Evolutionary conservation across 2,329 filamentous ascomycete genomes (phyloP).

Genomic region (Monilinia fructigena): DNA sequence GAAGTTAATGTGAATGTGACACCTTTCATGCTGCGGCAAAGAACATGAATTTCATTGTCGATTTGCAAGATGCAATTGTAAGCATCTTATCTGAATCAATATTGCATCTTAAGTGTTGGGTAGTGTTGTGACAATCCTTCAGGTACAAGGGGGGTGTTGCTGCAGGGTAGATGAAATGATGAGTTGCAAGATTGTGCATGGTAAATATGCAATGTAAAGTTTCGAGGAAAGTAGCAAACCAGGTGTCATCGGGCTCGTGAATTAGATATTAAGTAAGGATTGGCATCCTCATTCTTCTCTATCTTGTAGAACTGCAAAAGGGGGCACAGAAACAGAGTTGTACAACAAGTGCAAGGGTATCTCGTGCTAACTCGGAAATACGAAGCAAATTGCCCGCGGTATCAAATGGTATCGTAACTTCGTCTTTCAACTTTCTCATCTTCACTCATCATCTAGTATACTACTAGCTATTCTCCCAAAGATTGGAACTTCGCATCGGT

Average conservation of each 20-base stretch:
- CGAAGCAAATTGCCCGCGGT: neutral
- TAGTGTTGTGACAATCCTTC: too few species aligned
- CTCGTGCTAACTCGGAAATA: conserved; percentile 9
- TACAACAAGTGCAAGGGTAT: conserved; percentile 15
- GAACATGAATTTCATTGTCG: too few species aligned
- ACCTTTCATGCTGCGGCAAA: too few species aligned
- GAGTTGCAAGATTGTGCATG: too few species aligned
- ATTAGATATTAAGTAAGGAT: conserved; percentile 9
- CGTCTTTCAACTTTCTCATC: neutral
- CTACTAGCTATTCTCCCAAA: conserved; percentile 83
- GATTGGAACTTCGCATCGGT: conserved; percentile 69
- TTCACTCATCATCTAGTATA: conserved; percentile 79
- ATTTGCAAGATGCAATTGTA: too few species aligned
- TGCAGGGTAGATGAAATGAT: too few species aligned
- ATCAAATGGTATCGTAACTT: conserved; percentile 6
- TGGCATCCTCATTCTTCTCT: neutral
- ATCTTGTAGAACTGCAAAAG: neutral
- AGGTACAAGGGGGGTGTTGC: too few species aligned
- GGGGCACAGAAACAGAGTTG: neutral
- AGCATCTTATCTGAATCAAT: too few species aligned
- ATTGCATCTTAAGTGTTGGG: too few species aligned
- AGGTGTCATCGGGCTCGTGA: neutral
- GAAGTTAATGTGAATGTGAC: too few species aligned
- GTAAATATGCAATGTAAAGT: too few species aligned
- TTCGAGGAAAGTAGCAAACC: neutral